Conservation (phyloP, 352 stramenopile species). For the Phytophthora pisi region DNA sequence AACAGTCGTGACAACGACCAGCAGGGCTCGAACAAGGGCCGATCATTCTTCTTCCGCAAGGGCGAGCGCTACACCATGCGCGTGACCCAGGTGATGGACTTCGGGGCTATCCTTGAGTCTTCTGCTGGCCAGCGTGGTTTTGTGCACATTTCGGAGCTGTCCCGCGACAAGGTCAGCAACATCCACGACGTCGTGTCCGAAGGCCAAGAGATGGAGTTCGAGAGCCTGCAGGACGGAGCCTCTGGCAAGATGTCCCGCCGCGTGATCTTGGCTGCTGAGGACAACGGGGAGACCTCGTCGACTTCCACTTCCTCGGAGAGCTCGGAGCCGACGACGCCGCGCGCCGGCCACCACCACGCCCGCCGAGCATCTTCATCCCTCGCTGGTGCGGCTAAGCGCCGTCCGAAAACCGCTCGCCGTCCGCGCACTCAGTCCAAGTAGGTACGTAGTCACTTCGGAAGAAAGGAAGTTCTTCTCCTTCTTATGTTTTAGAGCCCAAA, state of each 20-base stretch:
- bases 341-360: slow-evolving; percentile 28
- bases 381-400: slow-evolving; percentile 33
- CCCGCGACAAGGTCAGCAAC: slow-evolving; percentile 62
- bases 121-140: slow-evolving; percentile 88
- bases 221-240: slow-evolving; percentile 77
- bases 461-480: slow-evolving; percentile 7
- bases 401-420: slow-evolving; percentile 34
- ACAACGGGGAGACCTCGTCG: slow-evolving; percentile 11
- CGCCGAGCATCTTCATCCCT: slow-evolving; percentile 37
- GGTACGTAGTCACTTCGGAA: slow-evolving; percentile 26
- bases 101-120: slow-evolving; percentile 92
- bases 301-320: slow-evolving; percentile 11
- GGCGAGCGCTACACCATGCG: slow-evolving; percentile 92
- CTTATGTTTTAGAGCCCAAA: slow-evolving; percentile 27
- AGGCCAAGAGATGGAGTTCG: slow-evolving; percentile 80
- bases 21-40: slow-evolving; percentile 17
- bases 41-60: slow-evolving; percentile 77
- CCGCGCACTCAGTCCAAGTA: slow-evolving; percentile 42
- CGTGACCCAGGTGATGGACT: slow-evolving; percentile 95
- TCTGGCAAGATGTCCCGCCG: slow-evolving; percentile 88
- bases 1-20: slow-evolving; percentile 18
- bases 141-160: slow-evolving; percentile 95
- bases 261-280: slow-evolving; percentile 38
- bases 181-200: slow-evolving; percentile 67
- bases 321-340: slow-evolving; percentile 8